Evolutionary conservation across 306 rosid species (phyloP).

Genomic region (Pyrus betulifolia): DNA sequence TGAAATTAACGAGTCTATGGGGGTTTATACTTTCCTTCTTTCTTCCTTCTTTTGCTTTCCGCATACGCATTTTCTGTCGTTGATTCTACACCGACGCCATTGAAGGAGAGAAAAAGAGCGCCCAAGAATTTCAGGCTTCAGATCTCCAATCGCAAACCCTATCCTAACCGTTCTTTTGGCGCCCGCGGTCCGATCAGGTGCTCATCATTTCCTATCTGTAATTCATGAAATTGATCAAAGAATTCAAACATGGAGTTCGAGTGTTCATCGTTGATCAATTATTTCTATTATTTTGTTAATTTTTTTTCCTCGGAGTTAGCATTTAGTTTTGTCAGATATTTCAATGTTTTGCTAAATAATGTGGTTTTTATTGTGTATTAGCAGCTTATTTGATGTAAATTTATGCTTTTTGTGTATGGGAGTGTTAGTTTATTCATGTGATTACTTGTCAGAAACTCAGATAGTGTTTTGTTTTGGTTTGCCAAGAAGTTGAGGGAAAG

Average conservation of each 20-base stretch:
- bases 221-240: not conserved
- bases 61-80: not conserved
- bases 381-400: not conserved
- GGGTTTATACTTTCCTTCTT: not conserved
- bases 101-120: constrained; percentile 19
- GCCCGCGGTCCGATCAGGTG: constrained; percentile 40
- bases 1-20: not conserved
- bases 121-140: constrained; percentile 19
- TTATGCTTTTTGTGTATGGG: not conserved
- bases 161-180: not conserved
- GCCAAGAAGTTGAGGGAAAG: not conserved
- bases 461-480: not conserved
- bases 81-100: constrained; percentile 27
- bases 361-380: not conserved
- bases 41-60: not conserved
- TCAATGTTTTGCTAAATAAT: not conserved
- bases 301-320: not conserved
- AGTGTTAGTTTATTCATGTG: not conserved
- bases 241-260: constrained; percentile 6
- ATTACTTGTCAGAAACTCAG: not conserved
- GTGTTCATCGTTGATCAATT: not conserved
- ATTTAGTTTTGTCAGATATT: not conserved
- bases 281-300: not conserved
- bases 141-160: constrained; percentile 54
- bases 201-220: constrained; percentile 14